phyloP scores from a whole-genome alignment of 495 filamentous ascomycete genomes.

The Hyaloscypha bicolor region DNA sequence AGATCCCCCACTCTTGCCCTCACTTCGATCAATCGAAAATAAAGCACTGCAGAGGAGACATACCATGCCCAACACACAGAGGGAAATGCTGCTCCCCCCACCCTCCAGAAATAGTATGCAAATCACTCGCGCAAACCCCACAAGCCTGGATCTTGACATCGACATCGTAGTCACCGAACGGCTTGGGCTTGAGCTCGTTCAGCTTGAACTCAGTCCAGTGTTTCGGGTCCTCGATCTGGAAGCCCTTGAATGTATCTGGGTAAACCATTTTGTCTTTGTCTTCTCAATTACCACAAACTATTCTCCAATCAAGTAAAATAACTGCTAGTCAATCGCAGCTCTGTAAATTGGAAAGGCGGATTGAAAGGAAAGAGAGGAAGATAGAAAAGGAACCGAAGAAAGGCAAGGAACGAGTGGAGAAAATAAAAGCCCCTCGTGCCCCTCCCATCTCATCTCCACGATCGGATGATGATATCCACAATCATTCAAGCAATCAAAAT shows the following conservation, averaged over 20 bases:
- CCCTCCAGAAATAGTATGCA: conserved; percentile 58
- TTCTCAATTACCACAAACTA: neutral
- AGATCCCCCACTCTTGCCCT: neutral
- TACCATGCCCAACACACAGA: conserved; percentile 55
- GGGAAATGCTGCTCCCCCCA: conserved; percentile 58
- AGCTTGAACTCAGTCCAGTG: conserved; percentile 57
- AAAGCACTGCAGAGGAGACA: conserved; percentile 6
- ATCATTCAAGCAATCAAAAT: too few species aligned
- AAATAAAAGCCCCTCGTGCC: neutral
- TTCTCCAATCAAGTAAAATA: conserved; percentile 5
- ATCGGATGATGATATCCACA: neutral
- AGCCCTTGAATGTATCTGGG: conserved; percentile 46
- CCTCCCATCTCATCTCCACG: neutral
- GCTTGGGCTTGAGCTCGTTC: conserved; percentile 58
- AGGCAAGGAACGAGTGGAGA: conserved; percentile 12
- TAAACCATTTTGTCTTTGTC: conserved; percentile 28
- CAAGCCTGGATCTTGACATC: conserved; percentile 58
- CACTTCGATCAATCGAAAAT: neutral
- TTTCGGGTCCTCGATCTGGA: conserved; percentile 54
- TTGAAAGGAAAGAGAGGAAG: conserved; percentile 9
- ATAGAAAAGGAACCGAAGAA: conserved; percentile 1
- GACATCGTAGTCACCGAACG: conserved; percentile 60
- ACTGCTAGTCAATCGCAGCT: neutral
- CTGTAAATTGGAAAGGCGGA: conserved; percentile 3
- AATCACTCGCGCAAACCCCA: conserved; percentile 60